Percentiles rank a stretch among this genome's conserved stretches.
phyloP scores from a whole-genome alignment of 163 green algal species.

The Prototheca wickerhamii region DNA sequence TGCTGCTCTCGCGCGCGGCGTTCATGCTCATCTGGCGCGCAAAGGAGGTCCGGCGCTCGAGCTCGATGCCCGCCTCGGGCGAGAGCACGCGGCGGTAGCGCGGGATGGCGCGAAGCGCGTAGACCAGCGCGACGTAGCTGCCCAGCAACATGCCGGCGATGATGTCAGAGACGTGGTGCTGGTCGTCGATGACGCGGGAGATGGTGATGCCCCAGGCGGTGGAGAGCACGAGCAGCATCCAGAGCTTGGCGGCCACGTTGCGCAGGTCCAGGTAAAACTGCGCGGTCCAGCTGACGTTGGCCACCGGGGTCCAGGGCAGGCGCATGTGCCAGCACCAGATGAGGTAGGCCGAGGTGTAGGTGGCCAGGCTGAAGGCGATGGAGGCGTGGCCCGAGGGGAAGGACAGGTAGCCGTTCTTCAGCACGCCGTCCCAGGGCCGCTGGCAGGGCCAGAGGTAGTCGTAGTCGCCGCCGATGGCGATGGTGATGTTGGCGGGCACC shows the following conservation, averaged over 20 bases:
- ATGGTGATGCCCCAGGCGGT: conserved; percentile 11
- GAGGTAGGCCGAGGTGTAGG: conserved; percentile 28
- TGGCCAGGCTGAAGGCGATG: conserved; percentile 16
- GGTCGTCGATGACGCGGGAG: conserved; percentile 37
- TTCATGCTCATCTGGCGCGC: too few relatives aligned
- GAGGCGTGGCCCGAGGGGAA: conserved; percentile 32
- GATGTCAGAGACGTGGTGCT: conserved; percentile 37
- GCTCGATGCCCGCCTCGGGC: neutral
- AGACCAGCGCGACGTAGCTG: conserved; percentile 32
- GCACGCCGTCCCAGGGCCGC: neutral
- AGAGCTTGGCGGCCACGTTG: conserved; percentile 32
- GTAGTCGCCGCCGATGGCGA: conserved; percentile 10
- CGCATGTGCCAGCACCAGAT: conserved; percentile 37
- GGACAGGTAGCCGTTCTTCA: conserved; percentile 20
- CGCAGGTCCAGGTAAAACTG: conserved; percentile 24
- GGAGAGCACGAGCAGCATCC: conserved; percentile 13
- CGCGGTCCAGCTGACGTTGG: neutral
- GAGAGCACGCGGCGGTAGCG: conserved; percentile 28
- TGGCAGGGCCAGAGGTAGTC: conserved; percentile 18
- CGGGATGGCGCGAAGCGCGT: conserved; percentile 23
- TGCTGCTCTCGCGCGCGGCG: too few relatives aligned
- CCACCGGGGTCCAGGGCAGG: neutral
- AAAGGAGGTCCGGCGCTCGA: too few relatives aligned
- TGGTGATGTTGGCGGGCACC: neutral
- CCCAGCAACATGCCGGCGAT: conserved; percentile 32